Percentiles rank a stretch among this genome's conserved stretches.
Conservation (phyloP, 75 land plant species). For the Picea sitchensis region DNA sequence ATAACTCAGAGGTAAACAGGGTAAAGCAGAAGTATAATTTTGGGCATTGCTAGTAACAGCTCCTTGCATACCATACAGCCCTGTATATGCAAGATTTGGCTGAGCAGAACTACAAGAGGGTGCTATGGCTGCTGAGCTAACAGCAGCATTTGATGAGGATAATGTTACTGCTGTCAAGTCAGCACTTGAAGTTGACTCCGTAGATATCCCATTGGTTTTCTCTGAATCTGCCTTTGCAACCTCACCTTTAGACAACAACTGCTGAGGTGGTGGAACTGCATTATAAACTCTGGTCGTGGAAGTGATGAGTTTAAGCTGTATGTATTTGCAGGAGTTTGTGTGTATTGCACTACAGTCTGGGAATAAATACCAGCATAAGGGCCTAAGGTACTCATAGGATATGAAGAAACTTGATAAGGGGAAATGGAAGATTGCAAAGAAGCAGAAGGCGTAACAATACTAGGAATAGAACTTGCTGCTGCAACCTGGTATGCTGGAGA, state of each 20-base stretch:
- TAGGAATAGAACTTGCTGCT: conserved; percentile 6
- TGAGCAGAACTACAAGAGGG: conserved; percentile 3
- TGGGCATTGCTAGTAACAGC: conserved; percentile 13
- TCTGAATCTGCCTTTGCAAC: not conserved
- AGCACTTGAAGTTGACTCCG: conserved; percentile 2
- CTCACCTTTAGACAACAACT: conserved; percentile 31
- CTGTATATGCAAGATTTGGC: not conserved
- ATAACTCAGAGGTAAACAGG: conserved; percentile 8
- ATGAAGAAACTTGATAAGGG: conserved; percentile 1
- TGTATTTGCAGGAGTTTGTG: not conserved
- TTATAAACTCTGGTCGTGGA: conserved; percentile 54
- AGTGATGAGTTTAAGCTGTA: not conserved
- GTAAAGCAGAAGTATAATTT: conserved; percentile 13
- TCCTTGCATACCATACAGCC: conserved; percentile 1
- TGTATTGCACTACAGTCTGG: conserved; percentile 1
- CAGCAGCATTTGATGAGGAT: conserved; percentile 12
- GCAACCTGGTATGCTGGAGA: conserved; percentile 16
- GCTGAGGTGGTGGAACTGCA: conserved; percentile 91
- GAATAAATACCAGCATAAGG: conserved; percentile 1
- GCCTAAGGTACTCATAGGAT: conserved; percentile 6
- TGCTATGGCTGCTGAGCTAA: not conserved
- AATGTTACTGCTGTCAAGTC: conserved; percentile 20
- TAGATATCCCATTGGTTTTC: conserved; percentile 18
- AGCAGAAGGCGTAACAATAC: not conserved
- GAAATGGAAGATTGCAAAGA: conserved; percentile 1